A percentile compares a stretch with the other conserved stretches of the same genome.
Evolutionary conservation across 148 eudicot genomes (phyloP).

Genomic region (Rhododendron ferrugineum): DNA sequence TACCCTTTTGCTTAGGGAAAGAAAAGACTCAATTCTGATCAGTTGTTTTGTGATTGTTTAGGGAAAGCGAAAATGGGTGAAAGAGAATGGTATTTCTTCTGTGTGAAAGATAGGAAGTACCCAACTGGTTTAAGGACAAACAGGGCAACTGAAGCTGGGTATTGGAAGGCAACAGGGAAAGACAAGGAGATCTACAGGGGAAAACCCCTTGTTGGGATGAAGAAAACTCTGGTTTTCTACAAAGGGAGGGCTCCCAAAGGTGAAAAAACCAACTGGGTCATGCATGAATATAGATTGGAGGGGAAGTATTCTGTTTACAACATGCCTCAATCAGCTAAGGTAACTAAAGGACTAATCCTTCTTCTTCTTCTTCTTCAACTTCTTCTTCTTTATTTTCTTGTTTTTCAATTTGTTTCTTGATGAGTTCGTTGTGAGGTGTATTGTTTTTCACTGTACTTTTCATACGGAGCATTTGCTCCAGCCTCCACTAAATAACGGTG

Average conservation of each 20-base stretch:
- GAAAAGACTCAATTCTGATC: not conserved
- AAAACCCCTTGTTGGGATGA: constrained; percentile 73
- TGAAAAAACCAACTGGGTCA: constrained; percentile 77
- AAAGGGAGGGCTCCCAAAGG: constrained; percentile 85
- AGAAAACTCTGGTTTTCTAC: constrained; percentile 88
- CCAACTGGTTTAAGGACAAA: constrained; percentile 83
- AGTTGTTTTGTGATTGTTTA: constrained; percentile 11
- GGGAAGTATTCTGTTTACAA: constrained; percentile 39
- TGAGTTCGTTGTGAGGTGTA: not conserved
- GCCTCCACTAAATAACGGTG: too few relatives aligned
- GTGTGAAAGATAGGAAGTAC: constrained; percentile 69
- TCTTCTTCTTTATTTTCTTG: constrained; percentile 1
- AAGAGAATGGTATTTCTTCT: constrained; percentile 89
- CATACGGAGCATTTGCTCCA: too few relatives aligned
- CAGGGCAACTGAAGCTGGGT: constrained; percentile 78
- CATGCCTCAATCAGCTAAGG: constrained; percentile 42
- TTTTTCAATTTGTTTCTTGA: not conserved
- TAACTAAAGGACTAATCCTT: constrained; percentile 10
- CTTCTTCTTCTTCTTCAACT: not conserved
- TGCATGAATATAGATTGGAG: constrained; percentile 86
- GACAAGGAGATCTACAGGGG: constrained; percentile 66
- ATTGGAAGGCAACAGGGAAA: constrained; percentile 95
- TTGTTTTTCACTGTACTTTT: not conserved
- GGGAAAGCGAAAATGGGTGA: constrained; percentile 82
- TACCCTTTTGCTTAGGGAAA: not conserved